Conservation (phyloP, 345 rosid genomes). For the Odontarrhena argentea region DNA sequence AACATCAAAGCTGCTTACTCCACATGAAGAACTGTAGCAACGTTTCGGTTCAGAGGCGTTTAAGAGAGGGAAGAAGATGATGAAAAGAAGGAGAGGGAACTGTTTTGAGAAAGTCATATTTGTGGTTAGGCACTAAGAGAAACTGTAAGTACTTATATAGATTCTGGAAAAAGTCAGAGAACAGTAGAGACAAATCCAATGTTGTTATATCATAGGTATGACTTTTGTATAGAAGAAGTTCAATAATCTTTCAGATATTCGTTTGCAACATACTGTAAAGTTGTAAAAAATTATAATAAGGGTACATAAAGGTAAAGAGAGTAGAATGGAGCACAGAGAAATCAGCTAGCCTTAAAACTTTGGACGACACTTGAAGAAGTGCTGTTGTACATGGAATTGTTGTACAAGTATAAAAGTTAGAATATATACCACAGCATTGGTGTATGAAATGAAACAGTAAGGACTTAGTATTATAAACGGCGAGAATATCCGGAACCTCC, state of each 20-base stretch:
- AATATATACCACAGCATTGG: no score
- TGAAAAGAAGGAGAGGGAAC: constrained; percentile 24
- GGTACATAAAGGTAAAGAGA: no score
- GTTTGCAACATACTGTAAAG: constrained; percentile 15
- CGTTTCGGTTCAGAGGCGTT: constrained; percentile 22
- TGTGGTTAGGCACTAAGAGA: constrained; percentile 28
- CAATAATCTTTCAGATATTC: neutral
- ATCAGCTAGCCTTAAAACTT: no score
- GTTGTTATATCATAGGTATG: neutral
- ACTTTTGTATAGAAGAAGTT: neutral
- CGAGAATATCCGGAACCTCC: constrained; percentile 37
- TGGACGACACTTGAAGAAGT: no score
- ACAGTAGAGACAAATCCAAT: neutral
- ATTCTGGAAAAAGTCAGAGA: neutral
- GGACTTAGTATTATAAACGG: constrained; percentile 15
- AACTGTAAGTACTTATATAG: constrained; percentile 14
- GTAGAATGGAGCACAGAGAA: no score
- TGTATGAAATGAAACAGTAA: no score
- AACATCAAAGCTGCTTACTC: constrained; percentile 34
- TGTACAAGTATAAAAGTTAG: no score
- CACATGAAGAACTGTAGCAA: constrained; percentile 49
- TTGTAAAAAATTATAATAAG: constrained; percentile 16
- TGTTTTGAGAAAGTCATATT: constrained; percentile 31
- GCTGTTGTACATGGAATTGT: no score
- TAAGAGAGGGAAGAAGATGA: constrained; percentile 41